Base-by-base conservation (phyloP, 1,139 yeast genomes). In the Magnusiomyces tetraspermus region DNA sequence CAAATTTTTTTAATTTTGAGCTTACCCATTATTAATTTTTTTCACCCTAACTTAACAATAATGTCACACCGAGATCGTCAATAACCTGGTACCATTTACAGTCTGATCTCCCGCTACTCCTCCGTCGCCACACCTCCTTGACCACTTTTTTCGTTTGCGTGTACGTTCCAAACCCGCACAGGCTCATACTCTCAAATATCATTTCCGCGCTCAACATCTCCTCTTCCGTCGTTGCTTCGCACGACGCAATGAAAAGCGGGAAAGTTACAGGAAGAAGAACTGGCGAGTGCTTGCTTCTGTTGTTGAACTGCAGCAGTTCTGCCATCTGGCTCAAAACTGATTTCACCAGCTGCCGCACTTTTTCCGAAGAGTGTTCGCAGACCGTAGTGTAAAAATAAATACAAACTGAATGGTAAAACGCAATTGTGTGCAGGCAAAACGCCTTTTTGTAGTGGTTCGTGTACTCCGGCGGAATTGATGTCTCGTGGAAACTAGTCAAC, bases 201-300 rank as follows among this genome's bases (percentile, higher is more conserved):
- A 76, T 73, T 62, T 80, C 82, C 68, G 79, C 87, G 36, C 88
- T 83, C 57, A 74, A 68, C 59, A 86, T 92, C 46, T 83, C 67
- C 41, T 73, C 74, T 3, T 83, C 78, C 19, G 54, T 59, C 52
- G 78, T 76, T 2, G 94, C 87, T 58, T 85, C 89, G 63, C 95
- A 84, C 0, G 95, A 96, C 0, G 94, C 92, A 50, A 88, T 83
- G 60, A 88, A 88, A 0, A 92, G 95, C 63, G 86, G 94, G 90
- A 95, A 88, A 62, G 86, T 80, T 41, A 86, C 70, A 2, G 96
- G 96, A 41, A 84, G 79, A 49, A 86, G 82, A 31, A 78, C 76
- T 0, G 78, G 82, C 48, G 76, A 73, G 36, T 75, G 75, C 15
- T 78, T 76, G 42, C 80, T 77, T 49, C 51, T 49, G 51, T 84